phyloP scores from a whole-genome alignment of 257 asterid genomes.

The Verbascum thapsus region DNA sequence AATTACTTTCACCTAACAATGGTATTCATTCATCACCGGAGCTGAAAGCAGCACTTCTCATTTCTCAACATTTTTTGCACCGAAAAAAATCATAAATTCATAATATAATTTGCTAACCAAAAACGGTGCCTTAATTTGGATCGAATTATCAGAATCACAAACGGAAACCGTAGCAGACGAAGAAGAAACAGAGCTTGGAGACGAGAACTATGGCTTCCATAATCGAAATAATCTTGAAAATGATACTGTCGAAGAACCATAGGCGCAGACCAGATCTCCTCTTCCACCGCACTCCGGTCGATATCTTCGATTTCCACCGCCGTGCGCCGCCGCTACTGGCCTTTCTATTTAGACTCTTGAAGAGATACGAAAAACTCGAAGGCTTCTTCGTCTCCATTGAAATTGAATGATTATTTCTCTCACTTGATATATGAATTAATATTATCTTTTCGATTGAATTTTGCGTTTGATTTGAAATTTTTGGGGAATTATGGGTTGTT shows the following conservation, averaged over 20 bases:
- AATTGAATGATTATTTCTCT: constrained; percentile 8
- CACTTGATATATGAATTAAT: background rate
- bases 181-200: constrained; percentile 63
- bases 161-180: constrained; percentile 76
- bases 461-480: too few species aligned
- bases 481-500: too few species aligned
- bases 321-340: constrained; percentile 22
- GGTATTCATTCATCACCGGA: too few species aligned
- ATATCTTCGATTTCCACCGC: constrained; percentile 53
- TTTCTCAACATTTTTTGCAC: too few species aligned
- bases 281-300: constrained; percentile 81
- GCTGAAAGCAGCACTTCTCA: too few species aligned
- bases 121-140: background rate
- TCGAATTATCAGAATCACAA: constrained; percentile 37
- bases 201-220: constrained; percentile 64
- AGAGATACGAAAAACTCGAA: constrained; percentile 42
- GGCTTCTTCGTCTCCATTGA: constrained; percentile 42
- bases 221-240: constrained; percentile 61
- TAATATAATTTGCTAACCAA: too few species aligned
- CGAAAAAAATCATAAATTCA: too few species aligned
- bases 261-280: constrained; percentile 46
- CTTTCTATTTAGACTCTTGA: constrained; percentile 55
- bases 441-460: constrained; percentile 34
- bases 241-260: constrained; percentile 60
- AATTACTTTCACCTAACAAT: too few species aligned